phyloP scores from a whole-genome alignment of 2,329 filamentous ascomycete genomes.

The Cytospora piceicola region DNA sequence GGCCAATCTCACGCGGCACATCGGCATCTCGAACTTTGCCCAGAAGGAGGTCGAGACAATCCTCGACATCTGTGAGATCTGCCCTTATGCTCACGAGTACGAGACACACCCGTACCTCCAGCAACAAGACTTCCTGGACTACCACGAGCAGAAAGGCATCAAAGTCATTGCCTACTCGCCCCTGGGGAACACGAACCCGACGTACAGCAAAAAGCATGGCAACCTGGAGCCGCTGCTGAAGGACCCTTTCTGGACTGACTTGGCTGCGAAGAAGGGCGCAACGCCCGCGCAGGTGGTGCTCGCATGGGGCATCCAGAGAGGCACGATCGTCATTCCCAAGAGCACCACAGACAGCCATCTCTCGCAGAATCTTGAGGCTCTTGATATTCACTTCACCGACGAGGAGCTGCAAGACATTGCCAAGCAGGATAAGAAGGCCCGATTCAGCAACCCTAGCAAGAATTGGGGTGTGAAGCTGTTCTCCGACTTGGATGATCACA shows the following conservation, averaged over 20 bases:
- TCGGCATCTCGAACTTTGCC: conserved; percentile 67
- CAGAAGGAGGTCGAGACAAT: conserved; percentile 44
- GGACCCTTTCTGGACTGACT: conserved; percentile 44
- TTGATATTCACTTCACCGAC: conserved; percentile 48
- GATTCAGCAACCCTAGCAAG: conserved; percentile 45
- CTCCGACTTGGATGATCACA: conserved; percentile 45
- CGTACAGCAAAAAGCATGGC: conserved; percentile 42
- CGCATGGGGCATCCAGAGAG: conserved; percentile 52
- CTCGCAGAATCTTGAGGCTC: conserved; percentile 52
- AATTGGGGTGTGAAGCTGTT: conserved; percentile 47
- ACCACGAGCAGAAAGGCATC: conserved; percentile 48
- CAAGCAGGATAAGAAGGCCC: conserved; percentile 35
- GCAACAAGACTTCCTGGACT: conserved; percentile 53
- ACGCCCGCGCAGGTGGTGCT: conserved; percentile 50
- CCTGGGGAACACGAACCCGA: conserved; percentile 57
- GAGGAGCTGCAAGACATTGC: conserved; percentile 44
- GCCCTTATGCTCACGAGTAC: conserved; percentile 63
- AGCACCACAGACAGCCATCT: conserved; percentile 48
- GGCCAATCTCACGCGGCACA: conserved; percentile 56
- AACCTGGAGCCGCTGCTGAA: conserved; percentile 43
- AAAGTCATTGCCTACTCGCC: conserved; percentile 52
- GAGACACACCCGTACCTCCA: conserved; percentile 58
- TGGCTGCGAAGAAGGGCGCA: conserved; percentile 46
- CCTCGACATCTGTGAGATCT: conserved; percentile 48
- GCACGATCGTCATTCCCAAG: conserved; percentile 56